Conservation (phyloP, 352 stramenopile species). For the Phytopythium ostracodes region DNA sequence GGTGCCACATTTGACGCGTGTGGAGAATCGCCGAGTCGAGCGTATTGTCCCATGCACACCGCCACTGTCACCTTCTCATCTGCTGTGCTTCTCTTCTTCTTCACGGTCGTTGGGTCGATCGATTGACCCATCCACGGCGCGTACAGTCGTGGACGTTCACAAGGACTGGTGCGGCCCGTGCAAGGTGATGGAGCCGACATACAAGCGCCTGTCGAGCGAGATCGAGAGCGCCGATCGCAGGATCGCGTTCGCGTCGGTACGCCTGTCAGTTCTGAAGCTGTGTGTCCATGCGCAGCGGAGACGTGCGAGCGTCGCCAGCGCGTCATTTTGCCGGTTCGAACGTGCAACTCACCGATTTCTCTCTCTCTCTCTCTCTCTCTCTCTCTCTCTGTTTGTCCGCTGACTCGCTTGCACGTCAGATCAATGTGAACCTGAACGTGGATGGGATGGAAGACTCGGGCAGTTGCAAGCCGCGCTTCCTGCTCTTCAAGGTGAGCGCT, state of each 20-base stretch:
- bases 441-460: conserved; percentile 51
- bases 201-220: conserved; percentile 55
- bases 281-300: not conserved
- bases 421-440: conserved; percentile 43
- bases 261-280: not conserved
- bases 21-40: not conserved
- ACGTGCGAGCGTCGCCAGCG: not conserved
- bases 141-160: conserved; percentile 62
- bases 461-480: conserved; percentile 62
- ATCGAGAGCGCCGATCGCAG: conserved; percentile 53
- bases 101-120: not conserved
- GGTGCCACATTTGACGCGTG: not conserved
- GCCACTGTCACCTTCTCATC: not conserved
- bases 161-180: conserved; percentile 72
- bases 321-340: conserved; percentile 7
- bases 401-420: conserved; percentile 14
- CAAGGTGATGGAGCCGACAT: conserved; percentile 75
- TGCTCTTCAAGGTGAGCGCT: conserved; percentile 46
- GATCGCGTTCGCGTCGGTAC: conserved; percentile 50
- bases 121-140: not conserved
- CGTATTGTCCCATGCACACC: not conserved
- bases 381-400: not conserved
- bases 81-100: not conserved
- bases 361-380: no score
- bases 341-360: not conserved